Percentiles rank a stretch among this genome's conserved stretches.
These are phyloP conservation scores for Cyclotella cryptica DNA, from an alignment of 108 stramenopile genomes.

Conservation along the genomic window DNA sequence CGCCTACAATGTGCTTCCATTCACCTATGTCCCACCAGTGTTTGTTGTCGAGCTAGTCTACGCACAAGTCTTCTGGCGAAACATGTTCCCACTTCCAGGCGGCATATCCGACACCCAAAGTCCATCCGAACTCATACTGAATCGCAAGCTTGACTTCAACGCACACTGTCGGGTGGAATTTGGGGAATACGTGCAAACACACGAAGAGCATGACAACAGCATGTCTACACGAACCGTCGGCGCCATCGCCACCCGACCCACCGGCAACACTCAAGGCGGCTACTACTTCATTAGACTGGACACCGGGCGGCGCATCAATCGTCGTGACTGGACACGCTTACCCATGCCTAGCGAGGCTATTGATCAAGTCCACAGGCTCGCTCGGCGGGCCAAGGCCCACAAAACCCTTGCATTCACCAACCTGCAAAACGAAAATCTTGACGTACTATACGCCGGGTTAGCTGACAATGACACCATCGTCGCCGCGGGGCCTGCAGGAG, in stretches of 20 bases:
- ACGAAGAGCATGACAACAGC: conserved; percentile 37
- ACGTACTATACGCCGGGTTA: neutral
- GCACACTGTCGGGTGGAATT: conserved; percentile 35
- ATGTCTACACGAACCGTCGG: neutral
- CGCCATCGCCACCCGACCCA: neutral
- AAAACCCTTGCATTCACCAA: neutral
- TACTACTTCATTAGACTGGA: neutral
- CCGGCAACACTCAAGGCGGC: neutral
- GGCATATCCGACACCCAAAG: conserved; percentile 29
- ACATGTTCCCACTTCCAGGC: conserved; percentile 18
- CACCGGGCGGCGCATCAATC: neutral
- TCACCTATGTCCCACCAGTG: too few relatives aligned
- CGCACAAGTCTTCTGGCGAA: conserved; percentile 25
- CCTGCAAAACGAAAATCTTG: neutral
- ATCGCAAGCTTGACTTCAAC: neutral
- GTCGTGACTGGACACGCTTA: neutral
- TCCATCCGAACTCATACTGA: conserved; percentile 33
- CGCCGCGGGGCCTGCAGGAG: neutral
- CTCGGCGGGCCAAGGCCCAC: neutral
- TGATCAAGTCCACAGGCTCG: neutral
- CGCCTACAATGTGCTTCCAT: too few relatives aligned
- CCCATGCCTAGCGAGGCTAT: neutral
- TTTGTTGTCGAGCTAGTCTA: too few relatives aligned
- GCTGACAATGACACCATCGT: too few relatives aligned
- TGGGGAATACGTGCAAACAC: conserved; percentile 55